phyloP scores from a whole-genome alignment of 352 stramenopile genomes.

The Phytophthora foliorum region DNA sequence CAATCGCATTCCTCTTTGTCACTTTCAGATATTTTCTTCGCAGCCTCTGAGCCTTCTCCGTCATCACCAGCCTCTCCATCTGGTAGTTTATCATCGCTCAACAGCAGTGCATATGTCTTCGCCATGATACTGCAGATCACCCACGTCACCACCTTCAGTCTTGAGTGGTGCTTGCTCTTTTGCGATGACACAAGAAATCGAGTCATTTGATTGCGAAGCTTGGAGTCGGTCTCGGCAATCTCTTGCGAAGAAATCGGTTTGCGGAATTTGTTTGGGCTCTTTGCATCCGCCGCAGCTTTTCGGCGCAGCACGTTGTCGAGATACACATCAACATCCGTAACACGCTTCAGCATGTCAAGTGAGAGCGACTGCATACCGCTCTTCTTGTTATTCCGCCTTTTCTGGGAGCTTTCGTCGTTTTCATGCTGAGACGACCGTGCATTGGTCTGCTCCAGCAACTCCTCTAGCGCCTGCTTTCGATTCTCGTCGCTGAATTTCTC shows the following conservation, averaged over 20 bases:
- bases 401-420: constrained; percentile 20
- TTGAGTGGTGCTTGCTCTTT: constrained; percentile 83
- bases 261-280: constrained; percentile 35
- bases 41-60: constrained; percentile 8
- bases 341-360: constrained; percentile 81
- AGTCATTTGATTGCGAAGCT: constrained; percentile 83
- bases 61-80: constrained; percentile 28
- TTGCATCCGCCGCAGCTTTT: constrained; percentile 53
- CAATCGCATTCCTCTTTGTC: constrained; percentile 83
- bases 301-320: constrained; percentile 82
- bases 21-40: constrained; percentile 36
- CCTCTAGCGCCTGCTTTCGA: constrained; percentile 73
- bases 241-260: constrained; percentile 70
- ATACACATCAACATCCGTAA: constrained; percentile 87
- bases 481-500: constrained; percentile 89
- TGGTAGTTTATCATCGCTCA: constrained; percentile 77
- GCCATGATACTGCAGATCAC: constrained; percentile 88
- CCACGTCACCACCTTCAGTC: constrained; percentile 88
- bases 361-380: constrained; percentile 68
- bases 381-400: constrained; percentile 29
- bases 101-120: constrained; percentile 82
- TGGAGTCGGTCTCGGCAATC: constrained; percentile 79
- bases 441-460: constrained; percentile 59
- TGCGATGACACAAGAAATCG: constrained; percentile 76
- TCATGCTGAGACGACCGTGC: constrained; percentile 17